Evolutionary conservation across 768 basidiomycete species (phyloP).

Genomic region (Agaricus sinodeliciosus): DNA sequence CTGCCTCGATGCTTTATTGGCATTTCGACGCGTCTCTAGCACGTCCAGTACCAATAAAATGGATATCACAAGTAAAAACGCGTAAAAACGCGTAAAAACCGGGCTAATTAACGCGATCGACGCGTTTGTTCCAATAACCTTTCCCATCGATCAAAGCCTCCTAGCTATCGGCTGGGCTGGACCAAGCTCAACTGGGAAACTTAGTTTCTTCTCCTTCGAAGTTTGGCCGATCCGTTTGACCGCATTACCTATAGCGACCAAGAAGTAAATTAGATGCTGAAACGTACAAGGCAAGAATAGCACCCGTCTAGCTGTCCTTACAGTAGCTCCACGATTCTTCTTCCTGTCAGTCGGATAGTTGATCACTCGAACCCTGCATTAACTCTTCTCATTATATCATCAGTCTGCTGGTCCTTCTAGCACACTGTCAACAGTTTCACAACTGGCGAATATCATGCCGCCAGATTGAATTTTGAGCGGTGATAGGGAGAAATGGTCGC

Average conservation of each 20-base stretch:
- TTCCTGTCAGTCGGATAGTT: too few relatives aligned
- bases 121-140: slow-evolving; percentile 9
- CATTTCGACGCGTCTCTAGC: slow-evolving; percentile 13
- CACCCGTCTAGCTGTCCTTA: too few relatives aligned
- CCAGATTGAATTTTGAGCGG: background rate
- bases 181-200: background rate
- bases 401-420: too few relatives aligned
- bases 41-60: background rate
- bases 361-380: too few relatives aligned
- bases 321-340: too few relatives aligned
- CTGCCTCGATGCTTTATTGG: slow-evolving; percentile 12
- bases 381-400: too few relatives aligned
- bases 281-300: too few relatives aligned
- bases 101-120: slow-evolving; percentile 20
- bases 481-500: background rate
- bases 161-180: background rate
- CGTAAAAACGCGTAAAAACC: slow-evolving; percentile 39
- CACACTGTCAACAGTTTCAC: too few relatives aligned
- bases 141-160: background rate
- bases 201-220: background rate
- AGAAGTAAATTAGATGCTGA: too few relatives aligned
- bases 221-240: too few relatives aligned
- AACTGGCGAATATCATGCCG: too few relatives aligned
- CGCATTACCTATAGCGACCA: too few relatives aligned
- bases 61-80: slow-evolving; percentile 29